phyloP scores from a whole-genome alignment of 495 filamentous ascomycete species.

The Neurospora sublineolata region DNA sequence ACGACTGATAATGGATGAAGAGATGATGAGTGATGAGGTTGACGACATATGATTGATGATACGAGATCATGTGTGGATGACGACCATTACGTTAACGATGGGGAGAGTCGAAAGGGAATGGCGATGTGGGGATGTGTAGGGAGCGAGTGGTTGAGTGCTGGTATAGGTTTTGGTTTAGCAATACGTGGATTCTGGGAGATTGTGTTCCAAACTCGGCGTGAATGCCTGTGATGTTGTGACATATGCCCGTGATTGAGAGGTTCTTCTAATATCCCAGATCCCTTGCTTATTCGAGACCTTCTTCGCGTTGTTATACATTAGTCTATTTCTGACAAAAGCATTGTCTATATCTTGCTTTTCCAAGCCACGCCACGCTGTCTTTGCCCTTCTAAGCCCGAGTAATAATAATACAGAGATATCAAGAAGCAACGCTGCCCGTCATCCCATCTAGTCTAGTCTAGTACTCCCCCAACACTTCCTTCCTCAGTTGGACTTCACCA shows the following conservation, averaged over 20 bases:
- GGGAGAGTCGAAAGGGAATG: neutral
- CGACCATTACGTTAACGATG: neutral
- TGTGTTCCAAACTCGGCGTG: neutral
- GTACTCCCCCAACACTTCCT: constrained; percentile 14
- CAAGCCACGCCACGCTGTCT: neutral
- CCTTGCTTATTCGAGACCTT: neutral
- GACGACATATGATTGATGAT: neutral
- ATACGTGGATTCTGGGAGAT: neutral
- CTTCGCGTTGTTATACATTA: neutral
- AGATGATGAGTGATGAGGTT: neutral
- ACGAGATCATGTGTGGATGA: neutral
- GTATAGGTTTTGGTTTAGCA: neutral
- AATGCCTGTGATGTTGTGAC: neutral
- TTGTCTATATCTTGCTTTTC: neutral
- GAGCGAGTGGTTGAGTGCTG: neutral
- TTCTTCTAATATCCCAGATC: too few relatives aligned
- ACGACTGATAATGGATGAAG: constrained; percentile 3
- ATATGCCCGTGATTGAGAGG: too few relatives aligned
- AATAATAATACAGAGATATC: neutral
- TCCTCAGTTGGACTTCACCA: constrained; percentile 7
- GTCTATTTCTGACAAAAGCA: neutral
- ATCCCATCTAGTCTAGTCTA: neutral
- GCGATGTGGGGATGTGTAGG: neutral
- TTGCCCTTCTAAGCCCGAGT: neutral
- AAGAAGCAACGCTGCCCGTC: neutral